These are phyloP conservation scores for Chalciporus sp. DNA, from an alignment of 1,284 basidiomycete genomes.

Conservation along the genomic window DNA sequence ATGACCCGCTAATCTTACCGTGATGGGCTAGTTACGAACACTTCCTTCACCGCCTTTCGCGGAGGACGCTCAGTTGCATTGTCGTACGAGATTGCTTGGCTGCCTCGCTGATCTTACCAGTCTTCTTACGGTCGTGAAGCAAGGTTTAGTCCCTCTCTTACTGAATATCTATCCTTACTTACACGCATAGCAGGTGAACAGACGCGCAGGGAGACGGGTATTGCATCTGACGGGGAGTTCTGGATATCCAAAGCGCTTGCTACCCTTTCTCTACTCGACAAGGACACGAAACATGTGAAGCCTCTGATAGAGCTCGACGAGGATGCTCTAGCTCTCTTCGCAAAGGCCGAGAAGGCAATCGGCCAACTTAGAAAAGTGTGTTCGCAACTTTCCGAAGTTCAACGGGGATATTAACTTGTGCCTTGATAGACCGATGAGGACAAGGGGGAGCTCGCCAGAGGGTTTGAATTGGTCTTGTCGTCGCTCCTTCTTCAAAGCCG, in stretches of 20 bases:
- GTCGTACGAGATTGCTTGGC: constrained; percentile 71
- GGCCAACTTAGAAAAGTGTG: constrained; percentile 51
- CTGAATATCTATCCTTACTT: constrained; percentile 1
- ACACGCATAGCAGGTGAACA: constrained; percentile 41
- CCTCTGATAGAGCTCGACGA: constrained; percentile 58
- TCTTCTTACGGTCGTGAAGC: constrained; percentile 54
- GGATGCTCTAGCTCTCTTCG: constrained; percentile 51
- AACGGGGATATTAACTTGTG: not conserved
- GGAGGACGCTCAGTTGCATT: constrained; percentile 66
- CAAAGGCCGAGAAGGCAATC: constrained; percentile 50
- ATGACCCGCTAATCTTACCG: constrained; percentile 3
- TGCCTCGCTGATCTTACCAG: constrained; percentile 77
- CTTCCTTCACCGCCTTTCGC: constrained; percentile 73
- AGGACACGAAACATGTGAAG: constrained; percentile 73
- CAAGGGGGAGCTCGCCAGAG: constrained; percentile 58
- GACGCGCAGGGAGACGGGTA: constrained; percentile 56
- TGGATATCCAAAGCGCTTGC: constrained; percentile 78
- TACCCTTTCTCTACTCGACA: constrained; percentile 62
- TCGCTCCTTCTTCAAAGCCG: constrained; percentile 73
- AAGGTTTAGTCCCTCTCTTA: constrained; percentile 37
- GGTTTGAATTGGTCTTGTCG: constrained; percentile 70
- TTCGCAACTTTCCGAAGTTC: not conserved
- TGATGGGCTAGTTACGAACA: constrained; percentile 47
- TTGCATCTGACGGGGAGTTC: constrained; percentile 72
- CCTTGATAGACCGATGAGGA: constrained; percentile 47